Percentiles rank a stretch among this genome's conserved stretches.
Evolutionary conservation across 1,284 basidiomycete genomes (phyloP).

Genomic region (Boletus subluridellus): DNA sequence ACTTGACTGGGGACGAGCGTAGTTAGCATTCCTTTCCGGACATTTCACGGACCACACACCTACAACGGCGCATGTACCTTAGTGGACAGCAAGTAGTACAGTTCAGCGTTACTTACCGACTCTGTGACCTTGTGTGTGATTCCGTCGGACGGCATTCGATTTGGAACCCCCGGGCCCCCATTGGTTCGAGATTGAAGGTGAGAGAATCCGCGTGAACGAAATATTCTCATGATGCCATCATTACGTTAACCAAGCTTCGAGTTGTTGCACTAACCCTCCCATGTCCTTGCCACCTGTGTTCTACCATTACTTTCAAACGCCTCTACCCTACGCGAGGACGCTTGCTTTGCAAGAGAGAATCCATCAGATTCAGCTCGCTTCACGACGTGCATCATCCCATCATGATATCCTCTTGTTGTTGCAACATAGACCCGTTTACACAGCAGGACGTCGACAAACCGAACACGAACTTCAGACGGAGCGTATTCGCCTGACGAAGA

Average conservation of each 20-base stretch:
- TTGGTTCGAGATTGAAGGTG: neutral
- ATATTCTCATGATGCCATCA: neutral
- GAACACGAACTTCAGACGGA: constrained; percentile 63
- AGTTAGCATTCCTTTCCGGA: neutral
- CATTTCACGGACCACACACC: neutral
- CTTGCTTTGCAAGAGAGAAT: constrained; percentile 70
- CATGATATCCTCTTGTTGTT: constrained; percentile 69
- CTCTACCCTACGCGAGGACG: constrained; percentile 68
- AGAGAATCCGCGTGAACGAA: neutral
- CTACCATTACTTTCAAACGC: constrained; percentile 72
- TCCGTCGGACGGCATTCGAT: neutral
- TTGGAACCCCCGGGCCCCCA: neutral
- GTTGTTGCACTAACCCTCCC: neutral
- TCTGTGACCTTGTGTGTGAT: neutral
- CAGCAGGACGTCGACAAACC: constrained; percentile 82
- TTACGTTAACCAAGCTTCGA: neutral
- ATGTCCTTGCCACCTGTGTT: constrained; percentile 64
- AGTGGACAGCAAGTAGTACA: neutral
- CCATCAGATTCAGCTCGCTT: constrained; percentile 57
- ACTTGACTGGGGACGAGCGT: neutral
- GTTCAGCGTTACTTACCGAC: neutral
- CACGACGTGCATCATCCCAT: constrained; percentile 47
- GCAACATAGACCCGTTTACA: constrained; percentile 93
- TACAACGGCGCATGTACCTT: neutral
- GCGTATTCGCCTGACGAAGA: constrained; percentile 58